A percentile compares a stretch with the other conserved stretches of the same genome.
These are phyloP conservation scores for Panicum hallii DNA, from an alignment of 202 grass and related monocot genomes.

Conservation along the genomic window DNA sequence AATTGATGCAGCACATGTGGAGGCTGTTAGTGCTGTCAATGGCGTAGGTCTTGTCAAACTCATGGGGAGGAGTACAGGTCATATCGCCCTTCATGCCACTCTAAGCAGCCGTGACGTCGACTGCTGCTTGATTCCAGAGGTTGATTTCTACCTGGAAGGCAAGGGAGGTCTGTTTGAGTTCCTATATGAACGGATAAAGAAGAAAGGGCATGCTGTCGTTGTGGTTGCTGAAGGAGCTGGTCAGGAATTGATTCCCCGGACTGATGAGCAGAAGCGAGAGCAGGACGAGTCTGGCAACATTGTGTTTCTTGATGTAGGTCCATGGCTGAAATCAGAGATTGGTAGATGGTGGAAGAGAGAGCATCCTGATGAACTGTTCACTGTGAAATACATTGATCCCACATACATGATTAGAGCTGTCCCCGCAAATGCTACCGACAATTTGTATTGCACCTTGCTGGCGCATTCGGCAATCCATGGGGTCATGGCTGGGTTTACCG, in stretches of 20 bases:
- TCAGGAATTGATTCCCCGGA: slow-evolving; percentile 73
- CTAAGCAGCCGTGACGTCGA: slow-evolving; percentile 92
- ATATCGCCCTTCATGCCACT: slow-evolving; percentile 82
- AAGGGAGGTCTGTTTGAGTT: slow-evolving; percentile 83
- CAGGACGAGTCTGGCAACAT: slow-evolving; percentile 80
- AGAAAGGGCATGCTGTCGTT: slow-evolving; percentile 72
- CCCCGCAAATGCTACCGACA: slow-evolving; percentile 82
- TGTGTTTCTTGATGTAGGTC: slow-evolving; percentile 68
- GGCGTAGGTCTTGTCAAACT: slow-evolving; percentile 91
- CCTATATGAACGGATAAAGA: slow-evolving; percentile 65
- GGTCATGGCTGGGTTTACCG: slow-evolving; percentile 81
- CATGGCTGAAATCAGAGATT: slow-evolving; percentile 75
- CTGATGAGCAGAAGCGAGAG: slow-evolving; percentile 60
- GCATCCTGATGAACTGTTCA: slow-evolving; percentile 65
- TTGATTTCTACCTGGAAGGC: slow-evolving; percentile 79
- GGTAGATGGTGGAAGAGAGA: slow-evolving; percentile 80
- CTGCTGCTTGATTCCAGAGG: slow-evolving; percentile 91
- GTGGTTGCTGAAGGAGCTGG: slow-evolving; percentile 93
- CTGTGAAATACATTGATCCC: slow-evolving; percentile 91
- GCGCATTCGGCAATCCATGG: slow-evolving; percentile 85
- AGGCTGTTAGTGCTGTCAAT: slow-evolving; percentile 87
- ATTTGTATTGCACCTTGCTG: slow-evolving; percentile 83
- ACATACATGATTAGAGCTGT: slow-evolving; percentile 93
- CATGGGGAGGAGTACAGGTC: slow-evolving; percentile 91
- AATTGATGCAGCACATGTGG: slow-evolving; percentile 79